A percentile compares a stretch with the other conserved stretches of the same genome.
These are phyloP conservation scores for Rubus idaeus DNA, from an alignment of 306 rosid species.

Conservation along the genomic window DNA sequence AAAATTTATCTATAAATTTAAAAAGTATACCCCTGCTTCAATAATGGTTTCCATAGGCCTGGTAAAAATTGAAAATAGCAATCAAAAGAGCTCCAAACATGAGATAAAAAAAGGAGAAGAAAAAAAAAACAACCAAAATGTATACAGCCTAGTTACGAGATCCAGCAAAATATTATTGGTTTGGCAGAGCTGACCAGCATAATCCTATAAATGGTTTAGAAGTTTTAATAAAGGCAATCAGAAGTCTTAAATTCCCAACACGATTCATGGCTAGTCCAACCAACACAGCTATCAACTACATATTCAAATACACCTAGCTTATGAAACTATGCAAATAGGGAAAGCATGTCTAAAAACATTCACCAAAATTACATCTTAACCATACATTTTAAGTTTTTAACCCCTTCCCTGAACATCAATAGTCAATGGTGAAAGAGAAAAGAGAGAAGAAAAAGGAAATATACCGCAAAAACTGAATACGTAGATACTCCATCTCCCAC, in stretches of 20 bases:
- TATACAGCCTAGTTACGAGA: neutral
- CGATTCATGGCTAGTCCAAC: neutral
- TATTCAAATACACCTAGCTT: neutral
- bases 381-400: neutral
- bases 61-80: neutral
- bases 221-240: neutral
- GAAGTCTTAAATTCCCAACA: neutral
- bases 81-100: constrained; percentile 5
- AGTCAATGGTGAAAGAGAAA: neutral
- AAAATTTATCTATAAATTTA: constrained; percentile 12
- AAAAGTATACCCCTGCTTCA: neutral
- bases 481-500: constrained; percentile 90
- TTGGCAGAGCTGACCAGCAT: neutral
- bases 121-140: neutral
- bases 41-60: neutral
- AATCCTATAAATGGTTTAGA: neutral
- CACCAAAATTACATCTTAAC: neutral
- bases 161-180: neutral
- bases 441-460: neutral
- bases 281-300: constrained; percentile 1
- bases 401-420: neutral
- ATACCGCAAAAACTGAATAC: constrained; percentile 91
- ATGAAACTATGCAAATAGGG: neutral
- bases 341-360: neutral
- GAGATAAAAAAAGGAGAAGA: neutral